These are phyloP conservation scores for Solanum virginianum DNA, from an alignment of 257 asterid genomes.

Conservation along the genomic window DNA sequence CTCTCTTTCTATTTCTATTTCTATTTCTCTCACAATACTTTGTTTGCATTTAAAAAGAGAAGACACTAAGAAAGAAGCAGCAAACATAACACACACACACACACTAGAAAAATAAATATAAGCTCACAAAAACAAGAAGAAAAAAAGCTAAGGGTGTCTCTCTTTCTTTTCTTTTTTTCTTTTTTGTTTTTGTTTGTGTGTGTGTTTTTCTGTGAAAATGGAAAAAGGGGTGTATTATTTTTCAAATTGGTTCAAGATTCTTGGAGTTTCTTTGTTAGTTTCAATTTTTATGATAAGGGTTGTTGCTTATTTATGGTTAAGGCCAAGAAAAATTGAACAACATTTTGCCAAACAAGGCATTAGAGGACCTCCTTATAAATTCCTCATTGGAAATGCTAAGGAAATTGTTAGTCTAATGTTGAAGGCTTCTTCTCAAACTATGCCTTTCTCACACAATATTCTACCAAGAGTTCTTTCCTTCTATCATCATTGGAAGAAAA, in stretches of 20 bases:
- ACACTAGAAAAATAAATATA: not conserved
- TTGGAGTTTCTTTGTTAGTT: not conserved
- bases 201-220: not conserved
- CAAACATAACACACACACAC: not conserved
- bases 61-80: slow-evolving; percentile 10
- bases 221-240: not conserved
- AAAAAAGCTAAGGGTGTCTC: not conserved
- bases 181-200: not conserved
- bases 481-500: slow-evolving; percentile 44
- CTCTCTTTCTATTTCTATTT: slow-evolving; percentile 1
- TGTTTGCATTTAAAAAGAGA: slow-evolving; percentile 41
- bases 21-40: slow-evolving; percentile 11
- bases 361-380: slow-evolving; percentile 35
- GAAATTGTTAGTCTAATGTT: slow-evolving; percentile 33
- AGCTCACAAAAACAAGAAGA: not conserved
- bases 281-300: slow-evolving; percentile 6
- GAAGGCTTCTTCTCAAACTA: slow-evolving; percentile 34
- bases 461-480: slow-evolving; percentile 37
- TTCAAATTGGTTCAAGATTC: not conserved
- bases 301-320: slow-evolving; percentile 22
- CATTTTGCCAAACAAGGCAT: slow-evolving; percentile 41
- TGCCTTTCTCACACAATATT: slow-evolving; percentile 31
- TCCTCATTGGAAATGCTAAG: slow-evolving; percentile 39
- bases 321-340: slow-evolving; percentile 29
- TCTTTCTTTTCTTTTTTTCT: no score